These are phyloP conservation scores for Serendipita sp. DNA, from an alignment of 768 basidiomycete genomes.

Conservation along the genomic window DNA sequence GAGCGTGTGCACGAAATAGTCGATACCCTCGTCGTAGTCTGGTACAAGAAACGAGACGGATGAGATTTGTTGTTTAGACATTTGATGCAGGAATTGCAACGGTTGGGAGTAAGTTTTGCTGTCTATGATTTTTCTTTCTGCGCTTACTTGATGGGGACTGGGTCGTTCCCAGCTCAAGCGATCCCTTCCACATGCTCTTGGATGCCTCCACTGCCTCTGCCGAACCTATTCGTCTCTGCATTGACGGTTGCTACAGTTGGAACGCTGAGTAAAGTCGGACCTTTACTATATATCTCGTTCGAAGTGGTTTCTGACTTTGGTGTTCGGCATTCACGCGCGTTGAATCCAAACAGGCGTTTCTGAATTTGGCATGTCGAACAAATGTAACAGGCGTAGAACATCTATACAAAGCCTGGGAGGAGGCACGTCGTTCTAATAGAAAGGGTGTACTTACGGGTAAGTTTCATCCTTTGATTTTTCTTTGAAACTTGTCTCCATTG, in stretches of 20 bases:
- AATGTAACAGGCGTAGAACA: slow-evolving; percentile 54
- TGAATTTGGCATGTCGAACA: slow-evolving; percentile 51
- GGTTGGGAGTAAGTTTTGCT: neutral
- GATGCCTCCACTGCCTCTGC: slow-evolving; percentile 7
- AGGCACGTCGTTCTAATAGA: slow-evolving; percentile 28
- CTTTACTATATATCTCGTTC: too few relatives aligned
- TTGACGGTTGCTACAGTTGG: slow-evolving; percentile 53
- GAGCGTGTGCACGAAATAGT: neutral
- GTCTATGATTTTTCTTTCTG: too few relatives aligned
- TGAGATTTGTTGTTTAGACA: neutral
- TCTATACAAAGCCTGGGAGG: slow-evolving; percentile 45
- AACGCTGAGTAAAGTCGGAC: slow-evolving; percentile 50
- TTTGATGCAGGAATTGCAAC: neutral
- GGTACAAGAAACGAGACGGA: neutral
- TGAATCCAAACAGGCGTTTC: slow-evolving; percentile 31
- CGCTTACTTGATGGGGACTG: too few relatives aligned
- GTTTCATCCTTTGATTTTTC: slow-evolving; percentile 19
- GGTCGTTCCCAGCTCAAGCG: too few relatives aligned
- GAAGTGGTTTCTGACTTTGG: too few relatives aligned
- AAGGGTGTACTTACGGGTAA: slow-evolving; percentile 62
- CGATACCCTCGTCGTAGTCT: slow-evolving; percentile 2
- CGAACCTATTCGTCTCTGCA: slow-evolving; percentile 31
- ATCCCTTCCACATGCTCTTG: neutral
- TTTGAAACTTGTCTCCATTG: slow-evolving; percentile 8
- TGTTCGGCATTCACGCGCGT: too few relatives aligned